Evolutionary conservation across 805 yeast species (phyloP), one percentile per base, ranked within the genome.

Genomic region (Schwanniomyces sp.): DNA sequence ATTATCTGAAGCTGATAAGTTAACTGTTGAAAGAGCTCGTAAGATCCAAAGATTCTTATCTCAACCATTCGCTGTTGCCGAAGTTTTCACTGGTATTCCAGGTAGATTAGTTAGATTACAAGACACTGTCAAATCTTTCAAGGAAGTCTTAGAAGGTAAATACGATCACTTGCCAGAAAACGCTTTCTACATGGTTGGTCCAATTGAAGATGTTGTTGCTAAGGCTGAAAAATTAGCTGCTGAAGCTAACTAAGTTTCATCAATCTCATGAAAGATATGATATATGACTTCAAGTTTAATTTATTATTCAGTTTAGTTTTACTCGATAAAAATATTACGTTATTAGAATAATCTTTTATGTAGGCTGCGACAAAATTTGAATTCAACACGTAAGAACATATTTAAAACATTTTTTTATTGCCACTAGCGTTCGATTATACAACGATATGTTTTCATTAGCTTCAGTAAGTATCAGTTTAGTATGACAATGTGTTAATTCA

Each of bases 151-250:
- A 69, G 97, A 83, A 34, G 99, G 99, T 81, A 94, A 94, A 84
- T 91, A 94, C 83, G 99, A 94, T 79, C 86, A 86, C 81, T 85
- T 94, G 69, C 99, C 99, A 74, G 99, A 94, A 83, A 88, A 86
- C 74, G 99, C 99, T 67, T 94, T 94, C 96, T 94, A 94, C 80
- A 94, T 94, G 99, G 99, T 94, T 78, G 99, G 99, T 82, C 96
- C 96, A 82, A 91, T 94, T 69, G 97, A 91, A 75, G 99, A 94
- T 78, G 99, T 85, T 66, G 77, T 91, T 74, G 95, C 97, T 72
- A 94, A 94, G 86, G 98, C 97, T 72, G 98, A 94, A 81, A 91
- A 92, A 83, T 78, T 94, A 75, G 98, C 98, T 77, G 84, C 96
- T 74, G 96, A 90, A 75, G 80, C 90, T 66, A 83, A 84, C 69